These are phyloP conservation scores for Aspergillus jensenii DNA, from an alignment of 2,329 filamentous ascomycete genomes.

Conservation along the genomic window DNA sequence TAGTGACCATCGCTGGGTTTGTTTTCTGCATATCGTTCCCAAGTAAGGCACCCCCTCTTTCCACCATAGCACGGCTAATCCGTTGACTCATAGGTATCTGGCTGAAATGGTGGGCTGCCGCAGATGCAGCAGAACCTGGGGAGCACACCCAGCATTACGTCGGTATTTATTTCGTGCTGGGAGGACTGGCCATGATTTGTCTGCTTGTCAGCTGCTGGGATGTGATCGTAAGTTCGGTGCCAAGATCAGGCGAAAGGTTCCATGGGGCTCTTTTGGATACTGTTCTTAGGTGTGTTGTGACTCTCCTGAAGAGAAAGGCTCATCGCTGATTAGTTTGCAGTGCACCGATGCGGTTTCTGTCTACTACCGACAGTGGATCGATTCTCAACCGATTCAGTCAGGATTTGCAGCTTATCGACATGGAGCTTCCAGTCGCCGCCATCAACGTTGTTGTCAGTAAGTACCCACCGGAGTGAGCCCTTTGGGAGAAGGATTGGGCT, in stretches of 20 bases:
- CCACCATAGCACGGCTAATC: not conserved
- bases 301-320: not conserved
- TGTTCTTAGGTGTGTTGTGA: slow-evolving; percentile 41
- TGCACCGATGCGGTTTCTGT: slow-evolving; percentile 46
- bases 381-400: slow-evolving; percentile 48
- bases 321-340: slow-evolving; percentile 17
- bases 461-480: slow-evolving; percentile 1
- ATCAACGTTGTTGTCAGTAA: slow-evolving; percentile 40
- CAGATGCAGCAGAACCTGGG: slow-evolving; percentile 37
- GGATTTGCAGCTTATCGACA: slow-evolving; percentile 46
- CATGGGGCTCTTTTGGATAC: slow-evolving; percentile 50
- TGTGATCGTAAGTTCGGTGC: slow-evolving; percentile 55
- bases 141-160: slow-evolving; percentile 37
- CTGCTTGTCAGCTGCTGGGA: slow-evolving; percentile 38
- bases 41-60: slow-evolving; percentile 23
- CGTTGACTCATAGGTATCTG: slow-evolving; percentile 31
- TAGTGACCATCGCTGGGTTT: slow-evolving; percentile 38
- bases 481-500: not conserved
- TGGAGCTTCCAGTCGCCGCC: slow-evolving; percentile 42
- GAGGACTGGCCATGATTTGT: slow-evolving; percentile 35
- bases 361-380: slow-evolving; percentile 40
- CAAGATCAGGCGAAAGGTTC: slow-evolving; percentile 50
- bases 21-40: slow-evolving; percentile 45
- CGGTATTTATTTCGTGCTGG: slow-evolving; percentile 42
- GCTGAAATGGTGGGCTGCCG: slow-evolving; percentile 43